These are phyloP conservation scores for Talaromyces thailandensis DNA, from an alignment of 495 filamentous ascomycete genomes.

Conservation along the genomic window DNA sequence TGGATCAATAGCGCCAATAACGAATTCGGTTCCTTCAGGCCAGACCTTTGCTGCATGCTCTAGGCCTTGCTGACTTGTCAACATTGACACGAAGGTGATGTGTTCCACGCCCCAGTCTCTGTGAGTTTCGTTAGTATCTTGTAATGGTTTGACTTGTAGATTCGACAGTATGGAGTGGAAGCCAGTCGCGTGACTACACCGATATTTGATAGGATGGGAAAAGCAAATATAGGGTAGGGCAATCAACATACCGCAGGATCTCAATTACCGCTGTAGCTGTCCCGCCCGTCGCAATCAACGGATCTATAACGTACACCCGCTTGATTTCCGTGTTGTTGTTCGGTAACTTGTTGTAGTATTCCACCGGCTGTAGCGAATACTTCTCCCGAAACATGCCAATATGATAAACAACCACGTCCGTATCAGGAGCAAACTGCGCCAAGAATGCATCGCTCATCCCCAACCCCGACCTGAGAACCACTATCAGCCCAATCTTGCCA, in stretches of 20 bases:
- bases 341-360: conserved; percentile 93
- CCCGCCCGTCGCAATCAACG: conserved; percentile 83
- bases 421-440: conserved; percentile 10
- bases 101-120: conserved; percentile 75
- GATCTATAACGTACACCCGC: conserved; percentile 69
- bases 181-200: background rate
- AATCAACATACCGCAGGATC: conserved; percentile 44
- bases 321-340: conserved; percentile 37
- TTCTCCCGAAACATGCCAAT: conserved; percentile 84
- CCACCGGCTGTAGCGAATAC: conserved; percentile 69
- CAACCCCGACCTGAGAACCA: conserved; percentile 22
- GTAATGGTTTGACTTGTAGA: background rate
- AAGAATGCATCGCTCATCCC: conserved; percentile 21
- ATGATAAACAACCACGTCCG: conserved; percentile 53
- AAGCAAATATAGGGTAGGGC: background rate
- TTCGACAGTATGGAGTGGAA: background rate
- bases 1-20: conserved; percentile 67
- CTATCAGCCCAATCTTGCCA: conserved; percentile 17
- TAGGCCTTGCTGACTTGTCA: conserved; percentile 61
- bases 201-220: background rate
- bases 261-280: conserved; percentile 78
- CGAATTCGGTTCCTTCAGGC: conserved; percentile 61
- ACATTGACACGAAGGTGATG: conserved; percentile 62
- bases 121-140: background rate
- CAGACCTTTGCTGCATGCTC: conserved; percentile 57